Base-by-base conservation (phyloP, 768 basidiomycete species). In the Hebeloma cylindrosporum region DNA sequence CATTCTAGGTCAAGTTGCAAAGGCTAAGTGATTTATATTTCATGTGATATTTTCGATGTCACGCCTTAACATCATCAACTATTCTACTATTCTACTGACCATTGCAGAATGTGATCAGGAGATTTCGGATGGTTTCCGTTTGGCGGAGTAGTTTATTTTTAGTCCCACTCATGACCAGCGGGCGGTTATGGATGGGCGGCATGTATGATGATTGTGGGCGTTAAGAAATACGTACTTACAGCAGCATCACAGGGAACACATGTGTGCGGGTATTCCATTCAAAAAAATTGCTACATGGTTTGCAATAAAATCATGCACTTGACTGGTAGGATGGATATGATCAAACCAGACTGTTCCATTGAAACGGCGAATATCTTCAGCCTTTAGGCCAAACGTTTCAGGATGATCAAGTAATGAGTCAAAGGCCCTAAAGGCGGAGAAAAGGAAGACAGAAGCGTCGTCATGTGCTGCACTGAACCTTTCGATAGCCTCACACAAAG, bases 271-370 rank as follows among this genome's bases (percentile, higher is more conserved):
- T 34, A 54, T 48, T n/a, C 37, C 48, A n/a, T 21, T 31, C 21
- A 78, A 52, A 49, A 77, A 77, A 7, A 59, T 59, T 9, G 66
- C 60, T 10, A 80, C 7, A 27, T 71, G 69, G n/a, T 58, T 57
- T 2, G 79, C 78, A 13, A 81, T 50, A 34, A 74, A 56, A 22
- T 72, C 65, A 50, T 81, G 79, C 30, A 80, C 69, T 45, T 58
- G 63, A 44, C 71, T 74, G 0, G 78, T 75, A 0, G 79, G 78
- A 56, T 82, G 80, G 30, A 82, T 48, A 14, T 66, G 58, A 53
- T 82, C 81, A 13, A 66, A 55, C 79, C 79, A 82, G 7, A 80
- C 66, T 2, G 50, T 53, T 6, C 78, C 75, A 2, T 61, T 65
- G 0, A 48, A 36, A 40, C 60, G 66, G 3, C 52, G 34, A 1